Evolutionary conservation across 306 rosid genomes (phyloP).

Genomic region (Gastrolobium bilobum): DNA sequence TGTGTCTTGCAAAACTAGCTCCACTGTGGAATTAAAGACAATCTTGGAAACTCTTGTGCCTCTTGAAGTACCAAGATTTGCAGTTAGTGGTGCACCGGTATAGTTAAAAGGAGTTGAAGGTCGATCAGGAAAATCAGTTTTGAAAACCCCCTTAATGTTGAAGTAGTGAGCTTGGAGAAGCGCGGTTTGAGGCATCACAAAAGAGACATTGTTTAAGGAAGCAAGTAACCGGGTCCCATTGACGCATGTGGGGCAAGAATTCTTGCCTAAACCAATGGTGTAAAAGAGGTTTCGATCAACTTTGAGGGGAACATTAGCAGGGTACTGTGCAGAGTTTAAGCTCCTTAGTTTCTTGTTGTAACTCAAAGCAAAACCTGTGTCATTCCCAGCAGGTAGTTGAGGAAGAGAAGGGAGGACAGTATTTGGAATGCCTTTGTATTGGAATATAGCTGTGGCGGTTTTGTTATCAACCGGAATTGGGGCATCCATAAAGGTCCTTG

Average conservation of each 20-base stretch:
- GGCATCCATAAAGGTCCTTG: slow-evolving; percentile 69
- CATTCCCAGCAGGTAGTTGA: slow-evolving; percentile 63
- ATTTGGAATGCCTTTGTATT: slow-evolving; percentile 73
- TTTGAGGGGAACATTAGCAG: slow-evolving; percentile 76
- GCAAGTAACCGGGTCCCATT: slow-evolving; percentile 72
- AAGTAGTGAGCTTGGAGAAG: slow-evolving; percentile 86
- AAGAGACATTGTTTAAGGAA: slow-evolving; percentile 75
- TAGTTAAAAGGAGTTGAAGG: slow-evolving; percentile 70
- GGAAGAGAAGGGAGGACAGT: slow-evolving; percentile 70
- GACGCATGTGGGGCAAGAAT: slow-evolving; percentile 66
- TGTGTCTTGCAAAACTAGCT: slow-evolving; percentile 79
- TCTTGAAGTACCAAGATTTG: slow-evolving; percentile 63
- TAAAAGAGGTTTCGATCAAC: slow-evolving; percentile 72
- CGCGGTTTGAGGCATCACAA: slow-evolving; percentile 69
- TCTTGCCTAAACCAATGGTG: slow-evolving; percentile 66
- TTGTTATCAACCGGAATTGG: slow-evolving; percentile 71
- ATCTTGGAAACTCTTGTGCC: slow-evolving; percentile 78
- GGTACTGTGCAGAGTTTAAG: slow-evolving; percentile 64
- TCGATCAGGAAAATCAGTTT: slow-evolving; percentile 69
- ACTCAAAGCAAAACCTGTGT: slow-evolving; percentile 61
- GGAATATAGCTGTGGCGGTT: slow-evolving; percentile 73
- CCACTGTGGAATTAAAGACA: slow-evolving; percentile 76
- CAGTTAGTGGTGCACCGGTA: slow-evolving; percentile 68
- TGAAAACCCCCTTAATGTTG: slow-evolving; percentile 64
- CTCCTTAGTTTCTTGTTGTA: slow-evolving; percentile 64